Percentiles rank a stretch among this genome's conserved stretches.
phyloP scores from a whole-genome alignment of 2,329 filamentous ascomycete genomes.

The Apiospora hydei region DNA sequence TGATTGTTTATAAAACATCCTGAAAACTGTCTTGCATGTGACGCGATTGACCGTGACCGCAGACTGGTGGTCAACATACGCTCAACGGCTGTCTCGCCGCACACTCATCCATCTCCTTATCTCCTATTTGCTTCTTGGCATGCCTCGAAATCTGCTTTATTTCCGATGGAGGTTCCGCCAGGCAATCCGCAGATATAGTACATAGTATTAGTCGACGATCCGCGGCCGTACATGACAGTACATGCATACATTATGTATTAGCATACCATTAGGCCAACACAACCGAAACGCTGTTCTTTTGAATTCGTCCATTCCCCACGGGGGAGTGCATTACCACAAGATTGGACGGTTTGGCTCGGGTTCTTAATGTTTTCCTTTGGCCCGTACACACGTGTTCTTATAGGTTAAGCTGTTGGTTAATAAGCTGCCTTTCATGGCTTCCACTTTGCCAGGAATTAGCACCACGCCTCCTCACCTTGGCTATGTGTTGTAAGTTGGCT shows the following conservation, averaged over 20 bases:
- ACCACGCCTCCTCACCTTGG: neutral
- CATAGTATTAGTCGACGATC: too few relatives aligned
- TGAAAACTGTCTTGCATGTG: neutral
- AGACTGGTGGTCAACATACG: neutral
- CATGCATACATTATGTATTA: neutral
- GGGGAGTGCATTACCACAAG: neutral
- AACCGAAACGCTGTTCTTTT: constrained; percentile 15
- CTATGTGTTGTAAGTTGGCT: constrained; percentile 3
- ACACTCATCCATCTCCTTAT: neutral
- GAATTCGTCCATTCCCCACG: constrained; percentile 14
- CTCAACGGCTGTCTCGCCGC: neutral
- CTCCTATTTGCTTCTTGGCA: neutral
- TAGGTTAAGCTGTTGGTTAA: neutral
- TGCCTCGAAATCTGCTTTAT: neutral
- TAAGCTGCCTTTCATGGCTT: constrained; percentile 12
- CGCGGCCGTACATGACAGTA: neutral
- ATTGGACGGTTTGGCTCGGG: constrained; percentile 11
- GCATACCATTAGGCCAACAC: neutral
- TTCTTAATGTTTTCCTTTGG: constrained; percentile 1
- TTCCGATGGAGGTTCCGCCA: neutral
- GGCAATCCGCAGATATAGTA: too few relatives aligned
- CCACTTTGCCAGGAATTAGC: neutral
- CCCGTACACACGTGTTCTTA: neutral
- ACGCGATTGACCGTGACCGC: neutral
- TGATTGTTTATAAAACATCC: neutral